Evolutionary conservation across 177 flowering plant species (phyloP).

Genomic region (Vitis hybrid): DNA sequence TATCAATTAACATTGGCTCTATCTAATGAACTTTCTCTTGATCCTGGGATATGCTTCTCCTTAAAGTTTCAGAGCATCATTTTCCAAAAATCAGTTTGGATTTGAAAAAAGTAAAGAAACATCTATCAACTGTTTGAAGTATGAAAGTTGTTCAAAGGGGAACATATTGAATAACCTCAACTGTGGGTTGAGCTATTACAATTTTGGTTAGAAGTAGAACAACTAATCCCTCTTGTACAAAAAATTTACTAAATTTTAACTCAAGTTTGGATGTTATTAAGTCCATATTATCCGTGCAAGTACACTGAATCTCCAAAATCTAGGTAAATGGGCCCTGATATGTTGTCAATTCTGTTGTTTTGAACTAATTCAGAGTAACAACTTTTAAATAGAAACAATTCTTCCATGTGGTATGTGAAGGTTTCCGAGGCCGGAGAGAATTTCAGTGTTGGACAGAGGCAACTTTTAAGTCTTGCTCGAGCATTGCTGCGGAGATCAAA

Average conservation of each 20-base stretch:
- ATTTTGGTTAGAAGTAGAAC: background rate
- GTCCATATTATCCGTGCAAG: background rate
- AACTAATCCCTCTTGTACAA: background rate
- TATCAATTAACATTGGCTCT: background rate
- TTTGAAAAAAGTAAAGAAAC: no score
- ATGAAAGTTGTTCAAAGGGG: no score
- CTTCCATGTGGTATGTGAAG: conserved; percentile 30
- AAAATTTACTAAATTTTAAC: background rate
- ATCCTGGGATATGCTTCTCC: background rate
- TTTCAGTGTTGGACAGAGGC: conserved; percentile 99
- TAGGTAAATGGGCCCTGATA: no score
- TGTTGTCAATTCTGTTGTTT: no score
- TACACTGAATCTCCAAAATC: no score
- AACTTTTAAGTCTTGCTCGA: conserved; percentile 96
- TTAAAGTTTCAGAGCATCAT: background rate
- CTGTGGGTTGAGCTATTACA: background rate
- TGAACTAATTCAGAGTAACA: no score
- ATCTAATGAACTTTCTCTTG: background rate
- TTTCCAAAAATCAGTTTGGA: background rate
- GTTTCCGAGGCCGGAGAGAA: conserved; percentile 98
- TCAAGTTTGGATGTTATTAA: background rate
- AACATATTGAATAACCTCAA: background rate
- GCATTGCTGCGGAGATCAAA: conserved; percentile 91
- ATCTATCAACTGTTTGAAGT: no score
- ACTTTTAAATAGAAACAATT: no score